Conservation (phyloP, 2,329 filamentous ascomycete species). For the Neonectria faginata region DNA sequence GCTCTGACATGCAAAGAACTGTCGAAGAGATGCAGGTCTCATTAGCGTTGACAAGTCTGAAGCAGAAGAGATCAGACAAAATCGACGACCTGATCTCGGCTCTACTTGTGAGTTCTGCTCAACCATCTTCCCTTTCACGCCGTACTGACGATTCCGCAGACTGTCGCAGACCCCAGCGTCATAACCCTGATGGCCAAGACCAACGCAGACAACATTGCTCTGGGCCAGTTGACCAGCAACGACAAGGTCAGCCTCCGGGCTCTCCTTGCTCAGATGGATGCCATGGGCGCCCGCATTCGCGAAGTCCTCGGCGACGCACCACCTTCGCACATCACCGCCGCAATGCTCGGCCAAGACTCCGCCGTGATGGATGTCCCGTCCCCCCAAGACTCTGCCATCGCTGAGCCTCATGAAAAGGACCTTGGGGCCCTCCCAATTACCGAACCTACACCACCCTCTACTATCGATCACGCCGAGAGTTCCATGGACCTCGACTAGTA, state of each 20-base stretch:
- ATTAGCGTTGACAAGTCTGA: slow-evolving; percentile 71
- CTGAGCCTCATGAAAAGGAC: slow-evolving; percentile 48
- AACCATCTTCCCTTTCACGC: slow-evolving; percentile 5
- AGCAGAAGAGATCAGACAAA: slow-evolving; percentile 61
- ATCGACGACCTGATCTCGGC: slow-evolving; percentile 68
- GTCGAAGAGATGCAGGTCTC: slow-evolving; percentile 75
- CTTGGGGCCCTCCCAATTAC: slow-evolving; percentile 48
- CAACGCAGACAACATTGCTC: slow-evolving; percentile 57
- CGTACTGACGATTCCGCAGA: slow-evolving; percentile 48
- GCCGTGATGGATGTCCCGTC: slow-evolving; percentile 44
- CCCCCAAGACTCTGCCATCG: slow-evolving; percentile 46
- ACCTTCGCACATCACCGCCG: slow-evolving; percentile 34
- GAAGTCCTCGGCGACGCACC: slow-evolving; percentile 53
- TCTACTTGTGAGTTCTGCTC: slow-evolving; percentile 67
- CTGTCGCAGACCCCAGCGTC: slow-evolving; percentile 58
- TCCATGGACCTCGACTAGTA: slow-evolving; percentile 56
- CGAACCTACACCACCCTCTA: slow-evolving; percentile 55
- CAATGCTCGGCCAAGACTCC: slow-evolving; percentile 38
- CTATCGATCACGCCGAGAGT: slow-evolving; percentile 53
- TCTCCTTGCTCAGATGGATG: slow-evolving; percentile 61
- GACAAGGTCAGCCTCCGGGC: slow-evolving; percentile 61
- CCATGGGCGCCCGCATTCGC: slow-evolving; percentile 57
- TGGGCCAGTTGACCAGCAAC: slow-evolving; percentile 53
- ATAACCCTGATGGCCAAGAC: slow-evolving; percentile 63
- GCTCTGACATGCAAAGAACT: slow-evolving; percentile 57